phyloP scores from a whole-genome alignment of 78 protist genomes.

The Reticulomyxa filosa region DNA sequence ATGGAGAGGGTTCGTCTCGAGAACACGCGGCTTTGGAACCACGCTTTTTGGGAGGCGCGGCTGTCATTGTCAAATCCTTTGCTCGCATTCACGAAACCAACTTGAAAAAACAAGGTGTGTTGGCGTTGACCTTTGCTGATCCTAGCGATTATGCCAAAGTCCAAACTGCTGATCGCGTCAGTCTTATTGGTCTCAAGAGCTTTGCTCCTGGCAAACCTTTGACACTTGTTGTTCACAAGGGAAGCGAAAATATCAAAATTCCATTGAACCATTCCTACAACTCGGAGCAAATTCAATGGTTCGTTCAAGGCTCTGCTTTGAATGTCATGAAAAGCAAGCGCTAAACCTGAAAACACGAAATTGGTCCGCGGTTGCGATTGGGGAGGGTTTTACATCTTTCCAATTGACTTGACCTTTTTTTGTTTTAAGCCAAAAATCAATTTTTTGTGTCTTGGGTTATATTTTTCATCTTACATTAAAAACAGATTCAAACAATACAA shows the following conservation, averaged over 20 bases:
- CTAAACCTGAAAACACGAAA: too few relatives aligned
- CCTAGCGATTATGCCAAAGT: slow-evolving; percentile 59
- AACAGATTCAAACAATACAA: too few relatives aligned
- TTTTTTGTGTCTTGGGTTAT: too few relatives aligned
- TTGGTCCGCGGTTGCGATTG: too few relatives aligned
- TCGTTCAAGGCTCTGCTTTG: slow-evolving; percentile 46
- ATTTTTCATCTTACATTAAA: too few relatives aligned
- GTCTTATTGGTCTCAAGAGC: slow-evolving; percentile 28
- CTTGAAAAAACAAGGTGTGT: slow-evolving; percentile 72
- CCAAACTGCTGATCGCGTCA: slow-evolving; percentile 27
- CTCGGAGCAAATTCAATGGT: slow-evolving; percentile 77
- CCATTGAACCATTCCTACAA: slow-evolving; percentile 65
- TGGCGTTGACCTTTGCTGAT: slow-evolving; percentile 73
- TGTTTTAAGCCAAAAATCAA: too few relatives aligned
- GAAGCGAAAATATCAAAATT: slow-evolving; percentile 11
- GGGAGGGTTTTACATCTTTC: too few relatives aligned
- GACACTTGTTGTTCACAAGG: slow-evolving; percentile 18
- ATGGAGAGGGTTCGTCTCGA: slow-evolving; percentile 77
- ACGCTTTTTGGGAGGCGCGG: slow-evolving; percentile 40
- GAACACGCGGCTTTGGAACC: slow-evolving; percentile 91
- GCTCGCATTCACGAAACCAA: slow-evolving; percentile 92
- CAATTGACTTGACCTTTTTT: too few relatives aligned
- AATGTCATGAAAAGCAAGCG: not conserved
- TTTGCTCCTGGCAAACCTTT: slow-evolving; percentile 54
- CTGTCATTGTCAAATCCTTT: slow-evolving; percentile 66